Conservation (phyloP, 805 yeast genomes). For the Tetrapisispora taiwanensis region DNA sequence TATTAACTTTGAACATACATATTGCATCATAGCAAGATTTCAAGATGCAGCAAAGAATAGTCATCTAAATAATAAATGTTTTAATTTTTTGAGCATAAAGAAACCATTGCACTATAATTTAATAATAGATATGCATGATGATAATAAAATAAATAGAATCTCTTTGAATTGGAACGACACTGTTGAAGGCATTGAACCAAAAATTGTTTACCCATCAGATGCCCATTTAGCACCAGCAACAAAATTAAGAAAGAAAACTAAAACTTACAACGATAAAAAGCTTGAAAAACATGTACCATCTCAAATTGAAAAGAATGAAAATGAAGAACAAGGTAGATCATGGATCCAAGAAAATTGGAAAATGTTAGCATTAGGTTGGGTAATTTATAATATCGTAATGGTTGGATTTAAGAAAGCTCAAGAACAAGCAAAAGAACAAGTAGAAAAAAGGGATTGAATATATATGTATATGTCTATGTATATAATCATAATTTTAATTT, state of each 20-base stretch:
- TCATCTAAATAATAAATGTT: constrained; percentile 10
- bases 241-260: constrained; percentile 21
- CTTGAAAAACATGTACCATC: constrained; percentile 9
- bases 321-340: constrained; percentile 12
- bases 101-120: constrained; percentile 20
- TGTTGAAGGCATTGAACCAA: constrained; percentile 13
- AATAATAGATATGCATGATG: constrained; percentile 10
- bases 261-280: constrained; percentile 25
- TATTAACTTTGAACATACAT: background rate
- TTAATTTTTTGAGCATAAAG: constrained; percentile 15
- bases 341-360: constrained; percentile 28
- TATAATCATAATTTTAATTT: background rate
- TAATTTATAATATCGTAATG: constrained; percentile 13
- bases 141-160: constrained; percentile 9
- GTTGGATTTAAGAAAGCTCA: background rate
- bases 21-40: background rate
- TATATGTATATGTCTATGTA: background rate
- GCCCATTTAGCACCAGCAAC: constrained; percentile 18
- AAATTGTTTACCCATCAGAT: constrained; percentile 7
- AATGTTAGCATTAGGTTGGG: constrained; percentile 18
- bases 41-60: background rate
- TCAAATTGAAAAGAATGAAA: constrained; percentile 13
- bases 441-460: background rate
- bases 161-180: constrained; percentile 13
- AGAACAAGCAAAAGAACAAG: background rate